Evolutionary conservation across 352 stramenopile species (phyloP).

Genomic region (Phytophthora idaei): DNA sequence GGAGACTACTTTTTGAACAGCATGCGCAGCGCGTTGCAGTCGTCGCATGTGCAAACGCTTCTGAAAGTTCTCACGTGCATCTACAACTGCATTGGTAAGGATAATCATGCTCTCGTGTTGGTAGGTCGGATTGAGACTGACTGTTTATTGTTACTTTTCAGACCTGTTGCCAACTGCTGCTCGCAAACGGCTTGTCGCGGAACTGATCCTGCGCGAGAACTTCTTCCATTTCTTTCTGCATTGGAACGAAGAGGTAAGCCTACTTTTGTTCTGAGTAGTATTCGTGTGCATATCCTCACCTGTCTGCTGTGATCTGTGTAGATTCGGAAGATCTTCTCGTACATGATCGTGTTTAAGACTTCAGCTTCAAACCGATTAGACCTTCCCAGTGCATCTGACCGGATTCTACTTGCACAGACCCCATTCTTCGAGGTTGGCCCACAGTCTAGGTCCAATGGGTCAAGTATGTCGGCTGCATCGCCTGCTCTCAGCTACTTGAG

Average conservation of each 20-base stretch:
- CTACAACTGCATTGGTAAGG: constrained; percentile 81
- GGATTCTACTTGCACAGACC: constrained; percentile 74
- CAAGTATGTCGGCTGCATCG: constrained; percentile 34
- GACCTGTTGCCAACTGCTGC: constrained; percentile 69
- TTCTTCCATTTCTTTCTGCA: constrained; percentile 89
- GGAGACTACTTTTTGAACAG: constrained; percentile 71
- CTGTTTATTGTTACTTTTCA: constrained; percentile 23
- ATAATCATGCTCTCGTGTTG: neutral
- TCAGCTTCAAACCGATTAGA: constrained; percentile 78
- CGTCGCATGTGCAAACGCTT: constrained; percentile 81
- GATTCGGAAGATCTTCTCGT: constrained; percentile 88
- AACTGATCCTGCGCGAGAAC: constrained; percentile 84
- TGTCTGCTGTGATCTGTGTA: constrained; percentile 19
- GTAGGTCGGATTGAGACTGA: neutral
- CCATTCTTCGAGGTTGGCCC: constrained; percentile 64
- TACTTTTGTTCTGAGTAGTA: neutral
- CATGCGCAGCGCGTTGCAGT: constrained; percentile 76
- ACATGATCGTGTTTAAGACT: constrained; percentile 87
- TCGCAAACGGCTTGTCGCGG: constrained; percentile 69
- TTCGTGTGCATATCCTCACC: constrained; percentile 1
- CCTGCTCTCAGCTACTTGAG: constrained; percentile 63
- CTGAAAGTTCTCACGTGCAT: constrained; percentile 88
- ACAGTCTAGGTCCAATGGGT: constrained; percentile 18
- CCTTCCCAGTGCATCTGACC: constrained; percentile 71
- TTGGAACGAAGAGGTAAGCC: constrained; percentile 87